A percentile compares a stretch with the other conserved stretches of the same genome.
Evolutionary conservation across 352 stramenopile genomes (phyloP).

Genomic region (Pythium sukuiense): DNA sequence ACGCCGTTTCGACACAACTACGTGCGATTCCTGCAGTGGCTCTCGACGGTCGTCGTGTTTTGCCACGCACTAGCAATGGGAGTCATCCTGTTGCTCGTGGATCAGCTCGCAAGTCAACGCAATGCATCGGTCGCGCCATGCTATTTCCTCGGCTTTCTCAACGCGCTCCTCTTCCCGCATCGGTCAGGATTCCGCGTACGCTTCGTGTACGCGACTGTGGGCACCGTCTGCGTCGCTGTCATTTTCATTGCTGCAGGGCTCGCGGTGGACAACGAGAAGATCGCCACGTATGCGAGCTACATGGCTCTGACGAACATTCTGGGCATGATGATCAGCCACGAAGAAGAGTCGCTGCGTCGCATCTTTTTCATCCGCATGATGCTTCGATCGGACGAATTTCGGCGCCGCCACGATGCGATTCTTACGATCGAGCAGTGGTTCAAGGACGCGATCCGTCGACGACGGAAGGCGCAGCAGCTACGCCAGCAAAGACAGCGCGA

Average conservation of each 20-base stretch:
- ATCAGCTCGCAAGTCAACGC: constrained; percentile 26
- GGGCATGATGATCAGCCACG: constrained; percentile 44
- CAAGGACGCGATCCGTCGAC: constrained; percentile 26
- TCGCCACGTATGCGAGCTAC: constrained; percentile 34
- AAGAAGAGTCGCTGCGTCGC: constrained; percentile 49
- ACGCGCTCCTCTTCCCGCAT: constrained; percentile 45
- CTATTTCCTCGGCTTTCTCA: constrained; percentile 47
- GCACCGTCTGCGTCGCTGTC: constrained; percentile 20
- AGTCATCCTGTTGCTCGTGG: constrained; percentile 38
- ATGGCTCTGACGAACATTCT: constrained; percentile 35
- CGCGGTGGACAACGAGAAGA: constrained; percentile 18
- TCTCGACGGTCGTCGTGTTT: constrained; percentile 34
- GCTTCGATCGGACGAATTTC: constrained; percentile 41
- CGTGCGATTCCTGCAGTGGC: constrained; percentile 31
- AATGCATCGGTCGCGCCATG: constrained; percentile 34
- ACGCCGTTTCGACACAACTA: constrained; percentile 30
- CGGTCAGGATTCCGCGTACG: constrained; percentile 42
- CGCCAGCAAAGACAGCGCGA: neutral
- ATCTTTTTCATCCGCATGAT: constrained; percentile 48
- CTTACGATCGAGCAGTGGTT: constrained; percentile 28
- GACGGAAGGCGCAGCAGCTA: constrained; percentile 6
- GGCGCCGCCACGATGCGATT: constrained; percentile 32
- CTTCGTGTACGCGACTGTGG: constrained; percentile 37
- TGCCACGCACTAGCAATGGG: constrained; percentile 38
- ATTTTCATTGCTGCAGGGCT: constrained; percentile 19